phyloP scores from a whole-genome alignment of 495 filamentous ascomycete species.

The Trichoderma parareesei region DNA sequence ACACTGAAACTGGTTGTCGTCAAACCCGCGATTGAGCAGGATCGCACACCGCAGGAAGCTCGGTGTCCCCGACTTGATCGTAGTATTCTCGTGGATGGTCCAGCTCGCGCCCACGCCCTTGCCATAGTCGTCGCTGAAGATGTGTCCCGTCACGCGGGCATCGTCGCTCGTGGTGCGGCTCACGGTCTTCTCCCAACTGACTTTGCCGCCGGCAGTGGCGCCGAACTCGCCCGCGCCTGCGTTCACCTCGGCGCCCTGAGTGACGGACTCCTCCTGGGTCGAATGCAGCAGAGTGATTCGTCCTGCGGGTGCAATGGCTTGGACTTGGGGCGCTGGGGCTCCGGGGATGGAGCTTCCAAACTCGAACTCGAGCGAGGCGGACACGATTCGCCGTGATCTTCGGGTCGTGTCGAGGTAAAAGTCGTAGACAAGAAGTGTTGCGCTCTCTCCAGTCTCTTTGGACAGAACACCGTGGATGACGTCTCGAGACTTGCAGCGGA shows the following conservation, averaged over 20 bases:
- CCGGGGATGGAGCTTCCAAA: conserved; percentile 10
- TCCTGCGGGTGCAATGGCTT: background rate
- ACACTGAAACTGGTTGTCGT: conserved; percentile 18
- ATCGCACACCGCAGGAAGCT: conserved; percentile 18
- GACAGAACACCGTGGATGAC: conserved; percentile 19
- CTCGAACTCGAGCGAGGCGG: conserved; percentile 14
- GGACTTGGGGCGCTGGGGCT: background rate
- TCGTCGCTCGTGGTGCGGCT: conserved; percentile 15
- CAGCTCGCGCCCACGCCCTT: conserved; percentile 17
- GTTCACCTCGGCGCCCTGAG: background rate
- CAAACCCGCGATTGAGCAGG: conserved; percentile 17
- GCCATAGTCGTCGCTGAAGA: conserved; percentile 14
- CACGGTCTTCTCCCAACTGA: conserved; percentile 16
- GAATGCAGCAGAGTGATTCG: conserved; percentile 12
- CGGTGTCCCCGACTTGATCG: conserved; percentile 19
- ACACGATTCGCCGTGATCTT: conserved; percentile 13
- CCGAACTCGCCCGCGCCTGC: conserved; percentile 12
- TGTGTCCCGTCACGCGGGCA: conserved; percentile 15
- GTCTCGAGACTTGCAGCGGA: conserved; percentile 17
- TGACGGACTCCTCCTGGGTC: conserved; percentile 10
- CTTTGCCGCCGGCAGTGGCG: conserved; percentile 11
- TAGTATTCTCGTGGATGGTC: conserved; percentile 20
- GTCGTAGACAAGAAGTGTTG: conserved; percentile 18
- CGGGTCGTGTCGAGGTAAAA: conserved; percentile 17
- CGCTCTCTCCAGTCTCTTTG: conserved; percentile 7